phyloP scores from a whole-genome alignment of 2,329 filamentous ascomycete species.

The Ophiostoma piceae region DNA sequence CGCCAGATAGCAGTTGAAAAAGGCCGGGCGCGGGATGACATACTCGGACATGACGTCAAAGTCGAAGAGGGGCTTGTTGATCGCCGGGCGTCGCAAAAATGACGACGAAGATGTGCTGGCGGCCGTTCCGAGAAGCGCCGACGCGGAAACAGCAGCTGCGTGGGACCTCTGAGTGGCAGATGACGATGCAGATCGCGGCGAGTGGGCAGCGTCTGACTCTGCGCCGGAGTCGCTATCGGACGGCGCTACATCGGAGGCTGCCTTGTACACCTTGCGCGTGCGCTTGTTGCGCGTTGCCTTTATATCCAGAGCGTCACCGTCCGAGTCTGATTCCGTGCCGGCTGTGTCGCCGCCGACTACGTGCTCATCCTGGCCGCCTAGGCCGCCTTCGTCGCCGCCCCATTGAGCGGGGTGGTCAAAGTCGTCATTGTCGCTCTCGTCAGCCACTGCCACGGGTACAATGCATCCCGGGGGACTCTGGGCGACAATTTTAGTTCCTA shows the following conservation, averaged over 20 bases:
- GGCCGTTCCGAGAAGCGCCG: slow-evolving; percentile 14
- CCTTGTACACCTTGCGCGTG: neutral
- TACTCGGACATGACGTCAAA: slow-evolving; percentile 86
- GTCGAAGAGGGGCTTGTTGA: slow-evolving; percentile 55
- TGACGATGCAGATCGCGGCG: neutral
- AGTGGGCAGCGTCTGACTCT: neutral
- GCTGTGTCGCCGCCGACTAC: neutral
- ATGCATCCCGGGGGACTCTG: slow-evolving; percentile 60
- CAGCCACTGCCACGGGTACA: slow-evolving; percentile 38
- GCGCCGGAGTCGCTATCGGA: slow-evolving; percentile 25
- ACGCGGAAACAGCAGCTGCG: slow-evolving; percentile 11
- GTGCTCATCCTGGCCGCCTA: neutral
- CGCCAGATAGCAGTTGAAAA: slow-evolving; percentile 85
- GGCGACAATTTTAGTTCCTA: slow-evolving; percentile 58
- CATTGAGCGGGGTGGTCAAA: neutral
- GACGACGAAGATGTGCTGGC: slow-evolving; percentile 12
- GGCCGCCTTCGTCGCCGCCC: neutral
- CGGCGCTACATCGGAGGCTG: neutral
- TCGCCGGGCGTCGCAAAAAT: slow-evolving; percentile 7
- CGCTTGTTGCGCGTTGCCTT: neutral
- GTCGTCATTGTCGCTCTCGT: slow-evolving; percentile 22
- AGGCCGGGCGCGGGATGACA: slow-evolving; percentile 89
- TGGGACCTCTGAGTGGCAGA: neutral
- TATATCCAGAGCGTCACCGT: neutral
- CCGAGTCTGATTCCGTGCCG: neutral